Percentiles rank a stretch among this genome's conserved stretches.
Evolutionary conservation across 2,329 filamentous ascomycete species (phyloP).

Genomic region (Neoscytalidium dimidiatum): DNA sequence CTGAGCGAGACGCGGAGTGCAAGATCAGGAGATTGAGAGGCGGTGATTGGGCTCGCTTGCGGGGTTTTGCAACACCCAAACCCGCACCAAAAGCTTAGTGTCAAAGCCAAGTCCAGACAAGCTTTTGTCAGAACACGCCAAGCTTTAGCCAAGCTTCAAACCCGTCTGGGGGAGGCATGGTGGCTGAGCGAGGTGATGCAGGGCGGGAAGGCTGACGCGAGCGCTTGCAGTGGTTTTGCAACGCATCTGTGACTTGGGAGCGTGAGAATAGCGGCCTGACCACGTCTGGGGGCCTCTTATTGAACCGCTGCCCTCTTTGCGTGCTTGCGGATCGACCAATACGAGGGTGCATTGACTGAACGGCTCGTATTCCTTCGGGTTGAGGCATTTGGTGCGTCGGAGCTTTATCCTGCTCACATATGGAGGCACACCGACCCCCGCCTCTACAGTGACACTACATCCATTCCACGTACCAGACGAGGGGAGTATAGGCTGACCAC

Average conservation of each 20-base stretch:
- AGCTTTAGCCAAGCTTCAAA: constrained; percentile 1
- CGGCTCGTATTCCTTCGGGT: too few relatives aligned
- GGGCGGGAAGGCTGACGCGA: background rate
- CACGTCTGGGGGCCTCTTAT: too few relatives aligned
- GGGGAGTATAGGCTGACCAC: too few relatives aligned
- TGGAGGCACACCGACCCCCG: too few relatives aligned
- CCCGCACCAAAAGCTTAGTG: background rate
- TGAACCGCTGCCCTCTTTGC: too few relatives aligned
- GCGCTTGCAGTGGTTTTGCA: background rate
- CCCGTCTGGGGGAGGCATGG: background rate
- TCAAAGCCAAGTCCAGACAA: background rate
- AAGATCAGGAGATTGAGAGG: background rate
- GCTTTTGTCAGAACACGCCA: background rate
- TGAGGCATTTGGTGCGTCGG: too few relatives aligned
- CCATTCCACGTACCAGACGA: too few relatives aligned
- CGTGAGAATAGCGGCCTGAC: background rate
- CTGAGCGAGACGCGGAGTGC: background rate
- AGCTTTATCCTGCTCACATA: too few relatives aligned
- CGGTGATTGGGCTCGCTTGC: background rate
- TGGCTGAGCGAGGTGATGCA: background rate
- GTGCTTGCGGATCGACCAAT: too few relatives aligned
- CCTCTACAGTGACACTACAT: too few relatives aligned
- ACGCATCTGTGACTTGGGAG: background rate
- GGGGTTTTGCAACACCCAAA: background rate
- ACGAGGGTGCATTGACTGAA: too few relatives aligned